Evolutionary conservation across 228 moss, liverwort and hornwort species (phyloP), one percentile per base, ranked within the genome.

Genomic region (Sphagnum magellanicum): DNA sequence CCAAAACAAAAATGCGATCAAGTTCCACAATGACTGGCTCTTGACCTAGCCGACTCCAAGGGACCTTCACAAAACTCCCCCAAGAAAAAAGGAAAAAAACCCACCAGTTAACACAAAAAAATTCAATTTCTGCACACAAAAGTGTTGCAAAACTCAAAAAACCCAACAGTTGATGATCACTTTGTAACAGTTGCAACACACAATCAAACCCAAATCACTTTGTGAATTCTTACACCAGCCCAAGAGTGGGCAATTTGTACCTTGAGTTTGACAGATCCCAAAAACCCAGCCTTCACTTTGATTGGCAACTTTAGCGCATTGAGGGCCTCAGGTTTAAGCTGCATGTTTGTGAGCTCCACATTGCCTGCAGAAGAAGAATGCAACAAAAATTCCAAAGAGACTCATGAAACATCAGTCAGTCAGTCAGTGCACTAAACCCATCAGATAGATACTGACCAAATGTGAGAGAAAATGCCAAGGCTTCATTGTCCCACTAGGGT

Each of bases 301-400:
- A 98, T 85, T 0, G 97, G 97, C 9, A 98, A 81, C 85, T 98
- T 98, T 71, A 98, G 74, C 11, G 97, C 93, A 80, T 98, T 93
- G 6, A 98, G 81, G 68, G 97, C 97, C 81, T 98, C 97, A 4
- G 93, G 97, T 73, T 92, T 98, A 52, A 98, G 81, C 79, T 98
- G 91, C 97, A 98, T 98, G 63, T 98, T 98, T 64, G 77, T 92
- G 61, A 98, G 91, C 73, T 93, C 97, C 85, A 98, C 97, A 89
- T 98, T 80, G 69, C 97, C 97, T 97, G 88, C 78, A 73, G 32
- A 32, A 32, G 32, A 32, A 32, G 32, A 32, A 32, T 32, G 32
- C 32, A 3, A 32, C 32, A 32, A 32, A 32, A 3, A 32, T 32
- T 32, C 32, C 32, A 32, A 32, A 32, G 32, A 32, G 32, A 32